Evolutionary conservation across 257 asterid genomes (phyloP), one percentile per base, ranked within the genome.

Genomic region (Asclepias syriaca): DNA sequence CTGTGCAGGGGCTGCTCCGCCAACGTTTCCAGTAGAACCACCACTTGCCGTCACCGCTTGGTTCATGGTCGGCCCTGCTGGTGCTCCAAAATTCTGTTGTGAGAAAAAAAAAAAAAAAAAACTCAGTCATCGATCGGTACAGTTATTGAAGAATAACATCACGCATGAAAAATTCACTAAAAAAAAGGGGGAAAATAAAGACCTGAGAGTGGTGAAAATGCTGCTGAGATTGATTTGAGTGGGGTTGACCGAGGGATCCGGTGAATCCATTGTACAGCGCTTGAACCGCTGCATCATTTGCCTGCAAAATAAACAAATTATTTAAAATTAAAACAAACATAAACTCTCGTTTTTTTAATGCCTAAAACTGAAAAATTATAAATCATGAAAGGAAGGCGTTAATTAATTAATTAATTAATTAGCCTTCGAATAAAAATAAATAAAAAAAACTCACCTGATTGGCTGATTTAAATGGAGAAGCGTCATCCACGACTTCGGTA

Each of bases 161-260:
- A 46, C 56, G 39, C 16, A 72, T 27, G 51, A 29, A 18, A 50
- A 34, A 13, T 53, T 3, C 4, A 14, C 22, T 15, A 43, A 6
- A 43, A 6, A 43, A 43, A 8, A 43, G 10, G 46, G 46, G 46
- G 57, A 21, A 50, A 19, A 60, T 3, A 48, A 7, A 15, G 53
- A 92, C 96, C 95, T 84, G 95, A 61, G 89, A 46, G 55, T 81
- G 87, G 70, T 81, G 89, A 61, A 89, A 87, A 78, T 86, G 92
- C 65, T 76, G 96, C 65, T 76, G 96, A 75, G 88, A 43, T 39
- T 81, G 94, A 74, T 77, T 85, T 2, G 96, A 77, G 64, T 84
- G 77, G 64, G 85, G 77, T 78, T 89, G 96, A 77, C 91, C 88
- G 4, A 89, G 76, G 55, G 80, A 71, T 76, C 72, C 80, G n/a